Evolutionary conservation across 345 rosid species (phyloP), one percentile per base, ranked within the genome.

Genomic region (Pelargonium nanum): DNA sequence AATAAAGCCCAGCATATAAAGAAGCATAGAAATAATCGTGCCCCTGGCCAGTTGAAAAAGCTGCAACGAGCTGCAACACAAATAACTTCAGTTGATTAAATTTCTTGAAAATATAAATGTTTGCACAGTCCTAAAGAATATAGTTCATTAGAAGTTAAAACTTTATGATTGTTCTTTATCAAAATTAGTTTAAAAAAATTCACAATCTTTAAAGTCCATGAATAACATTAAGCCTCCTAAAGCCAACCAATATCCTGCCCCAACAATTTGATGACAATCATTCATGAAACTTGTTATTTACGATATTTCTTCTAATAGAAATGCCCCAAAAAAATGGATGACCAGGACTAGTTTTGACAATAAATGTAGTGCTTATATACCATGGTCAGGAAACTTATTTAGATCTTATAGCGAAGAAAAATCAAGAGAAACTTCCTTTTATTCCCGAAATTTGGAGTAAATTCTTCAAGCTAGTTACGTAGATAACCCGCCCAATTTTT

Each of bases 1-100:
- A 71, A 68, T 79, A 88, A 25, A 91, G 84, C 10, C 98, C 96
- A 8, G 92, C 85, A 65, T 88, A 91, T 56, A 88, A 61, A 23
- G 90, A 85, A 32, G 96, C 85, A 56, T 88, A 91, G 74, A 88
- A 91, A 59, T 56, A 73, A 64, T 87, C 89, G 19, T 75, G 73
- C 58, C 65, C 74, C 63, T 22, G 75, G 65, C 89, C 87, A 1
- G 62, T 70, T 22, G 73, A 77, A 79, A 91, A 88, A 48, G 65
- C 76, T 57, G 81, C 72, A 45, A 64, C 91, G 48, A 91, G 80
- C 98, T 88, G 57, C 58, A 68, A 64, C 28, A 61, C 54, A 10
- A 4, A 34, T 34, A 34, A 34, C 12, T 34, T 34, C 45, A 34
- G 45, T 34, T 34, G 8, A 28, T 28, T 28, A 15, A 34, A 34